Conservation (phyloP, 2,329 filamentous ascomycete genomes). For the Pyrenochaeta sp. region DNA sequence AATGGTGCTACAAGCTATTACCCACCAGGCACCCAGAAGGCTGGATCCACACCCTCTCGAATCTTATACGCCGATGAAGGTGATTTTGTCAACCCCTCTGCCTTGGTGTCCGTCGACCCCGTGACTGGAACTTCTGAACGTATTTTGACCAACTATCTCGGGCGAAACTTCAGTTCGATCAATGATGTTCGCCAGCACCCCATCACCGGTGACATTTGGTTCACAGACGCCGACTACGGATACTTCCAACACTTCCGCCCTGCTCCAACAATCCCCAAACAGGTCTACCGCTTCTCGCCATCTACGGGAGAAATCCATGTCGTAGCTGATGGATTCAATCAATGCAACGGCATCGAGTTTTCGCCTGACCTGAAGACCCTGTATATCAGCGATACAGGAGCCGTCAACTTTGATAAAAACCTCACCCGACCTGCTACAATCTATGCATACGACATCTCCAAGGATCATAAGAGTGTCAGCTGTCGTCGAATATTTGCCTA, state of each 20-base stretch:
- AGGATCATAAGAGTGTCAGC: slow-evolving; percentile 44
- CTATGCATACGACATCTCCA: slow-evolving; percentile 53
- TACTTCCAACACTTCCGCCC: slow-evolving; percentile 43
- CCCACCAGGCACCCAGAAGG: slow-evolving; percentile 35
- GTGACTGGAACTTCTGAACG: slow-evolving; percentile 51
- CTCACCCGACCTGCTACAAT: slow-evolving; percentile 51
- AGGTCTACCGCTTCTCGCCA: slow-evolving; percentile 54
- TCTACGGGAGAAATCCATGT: slow-evolving; percentile 50
- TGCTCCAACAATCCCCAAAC: slow-evolving; percentile 38
- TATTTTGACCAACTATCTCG: slow-evolving; percentile 57
- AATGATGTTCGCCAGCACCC: slow-evolving; percentile 55
- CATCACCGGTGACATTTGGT: slow-evolving; percentile 57
- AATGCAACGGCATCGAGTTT: slow-evolving; percentile 57
- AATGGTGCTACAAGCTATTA: slow-evolving; percentile 48
- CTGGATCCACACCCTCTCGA: slow-evolving; percentile 30
- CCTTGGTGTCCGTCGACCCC: slow-evolving; percentile 55
- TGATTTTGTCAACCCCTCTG: slow-evolving; percentile 50
- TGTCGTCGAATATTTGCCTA: slow-evolving; percentile 63
- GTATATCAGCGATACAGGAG: slow-evolving; percentile 59
- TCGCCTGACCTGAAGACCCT: slow-evolving; percentile 53
- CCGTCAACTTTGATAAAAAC: slow-evolving; percentile 41
- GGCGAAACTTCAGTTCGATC: slow-evolving; percentile 54
- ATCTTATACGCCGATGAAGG: slow-evolving; percentile 47
- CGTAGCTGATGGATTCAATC: slow-evolving; percentile 52
- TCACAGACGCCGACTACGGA: slow-evolving; percentile 55